These are phyloP conservation scores for Ophidiomyces ophidiicola DNA, from an alignment of 2,329 filamentous ascomycete genomes.

Conservation along the genomic window DNA sequence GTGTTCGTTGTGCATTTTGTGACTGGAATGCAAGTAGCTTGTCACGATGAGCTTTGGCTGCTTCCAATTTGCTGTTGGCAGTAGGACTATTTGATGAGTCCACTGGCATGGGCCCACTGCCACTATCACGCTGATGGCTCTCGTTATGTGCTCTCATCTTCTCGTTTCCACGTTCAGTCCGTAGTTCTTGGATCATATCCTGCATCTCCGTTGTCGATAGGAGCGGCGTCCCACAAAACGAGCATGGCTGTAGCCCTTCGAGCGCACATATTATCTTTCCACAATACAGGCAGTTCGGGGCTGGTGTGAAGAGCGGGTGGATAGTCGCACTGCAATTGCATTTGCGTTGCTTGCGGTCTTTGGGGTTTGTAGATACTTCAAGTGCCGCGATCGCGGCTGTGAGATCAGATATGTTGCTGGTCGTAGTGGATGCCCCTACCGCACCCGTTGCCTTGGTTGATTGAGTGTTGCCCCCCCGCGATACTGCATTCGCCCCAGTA, in stretches of 20 bases:
- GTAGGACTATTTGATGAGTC: conserved; percentile 31
- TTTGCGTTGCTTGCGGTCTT: conserved; percentile 50
- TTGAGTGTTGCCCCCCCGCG: not conserved
- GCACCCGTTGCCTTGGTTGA: not conserved
- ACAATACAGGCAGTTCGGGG: conserved; percentile 83
- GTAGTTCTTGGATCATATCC: conserved; percentile 70
- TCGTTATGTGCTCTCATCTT: conserved; percentile 70
- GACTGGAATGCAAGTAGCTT: conserved; percentile 70
- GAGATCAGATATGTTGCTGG: conserved; percentile 44
- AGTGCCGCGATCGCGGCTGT: conserved; percentile 74
- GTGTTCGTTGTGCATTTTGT: conserved; percentile 72
- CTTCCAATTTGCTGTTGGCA: conserved; percentile 42
- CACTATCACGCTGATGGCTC: conserved; percentile 27
- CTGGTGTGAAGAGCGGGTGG: conserved; percentile 78
- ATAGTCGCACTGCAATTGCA: conserved; percentile 82
- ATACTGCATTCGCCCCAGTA: conserved; percentile 31
- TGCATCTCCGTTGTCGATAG: conserved; percentile 63
- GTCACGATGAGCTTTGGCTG: conserved; percentile 67
- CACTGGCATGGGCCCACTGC: conserved; percentile 20
- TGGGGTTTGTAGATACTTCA: conserved; percentile 65
- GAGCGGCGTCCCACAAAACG: conserved; percentile 68
- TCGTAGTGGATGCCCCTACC: conserved; percentile 22
- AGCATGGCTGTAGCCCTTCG: conserved; percentile 87
- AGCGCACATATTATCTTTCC: conserved; percentile 93
- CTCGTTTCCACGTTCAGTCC: conserved; percentile 75